phyloP scores from a whole-genome alignment of 1,284 basidiomycete species.

The Leccinum fallax region DNA sequence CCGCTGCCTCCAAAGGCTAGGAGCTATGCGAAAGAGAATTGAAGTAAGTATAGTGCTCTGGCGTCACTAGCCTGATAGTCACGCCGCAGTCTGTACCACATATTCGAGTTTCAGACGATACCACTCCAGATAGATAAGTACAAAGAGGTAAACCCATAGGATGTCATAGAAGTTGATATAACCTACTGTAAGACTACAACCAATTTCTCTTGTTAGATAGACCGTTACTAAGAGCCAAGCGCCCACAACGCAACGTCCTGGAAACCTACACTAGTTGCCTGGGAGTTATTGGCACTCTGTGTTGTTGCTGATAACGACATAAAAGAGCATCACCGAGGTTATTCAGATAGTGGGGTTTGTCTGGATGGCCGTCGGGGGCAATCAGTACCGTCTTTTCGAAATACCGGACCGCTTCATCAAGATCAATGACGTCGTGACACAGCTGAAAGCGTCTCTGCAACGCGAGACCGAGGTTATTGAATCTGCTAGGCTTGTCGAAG shows the following conservation, averaged over 20 bases:
- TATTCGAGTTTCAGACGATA: too few species aligned
- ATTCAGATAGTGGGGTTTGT: slow-evolving; percentile 1
- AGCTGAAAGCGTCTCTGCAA: background rate
- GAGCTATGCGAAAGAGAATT: too few species aligned
- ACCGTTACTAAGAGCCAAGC: slow-evolving; percentile 3
- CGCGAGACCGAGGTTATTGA: slow-evolving; percentile 8
- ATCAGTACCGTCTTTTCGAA: background rate
- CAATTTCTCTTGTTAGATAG: too few species aligned
- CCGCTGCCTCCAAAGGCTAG: too few species aligned
- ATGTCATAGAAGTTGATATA: too few species aligned
- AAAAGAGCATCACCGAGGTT: background rate
- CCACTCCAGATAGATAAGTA: too few species aligned
- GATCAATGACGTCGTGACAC: background rate
- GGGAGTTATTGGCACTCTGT: background rate
- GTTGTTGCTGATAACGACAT: background rate
- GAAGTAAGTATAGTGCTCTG: too few species aligned
- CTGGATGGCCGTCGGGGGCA: background rate
- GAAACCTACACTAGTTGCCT: background rate
- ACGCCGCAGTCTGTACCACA: too few species aligned
- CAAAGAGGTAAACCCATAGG: too few species aligned
- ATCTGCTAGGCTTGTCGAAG: background rate
- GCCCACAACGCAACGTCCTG: background rate
- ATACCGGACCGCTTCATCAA: background rate
- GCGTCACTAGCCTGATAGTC: too few species aligned
- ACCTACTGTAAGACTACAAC: too few species aligned